Conservation (phyloP, 352 stramenopile genomes). For the Globisporangium ultimum region DNA sequence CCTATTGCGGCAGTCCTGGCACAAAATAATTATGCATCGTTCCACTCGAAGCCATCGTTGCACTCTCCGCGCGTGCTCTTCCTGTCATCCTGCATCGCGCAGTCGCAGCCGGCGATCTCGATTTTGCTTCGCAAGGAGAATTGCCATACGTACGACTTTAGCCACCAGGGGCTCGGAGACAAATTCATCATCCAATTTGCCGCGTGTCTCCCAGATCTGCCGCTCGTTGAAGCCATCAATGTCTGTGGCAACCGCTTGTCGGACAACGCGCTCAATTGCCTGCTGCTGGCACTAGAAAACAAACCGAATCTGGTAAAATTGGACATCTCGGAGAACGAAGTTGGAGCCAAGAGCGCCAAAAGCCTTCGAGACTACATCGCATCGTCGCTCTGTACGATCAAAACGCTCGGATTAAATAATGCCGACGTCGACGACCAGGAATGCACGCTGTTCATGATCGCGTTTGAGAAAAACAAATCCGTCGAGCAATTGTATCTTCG, state of each 20-base stretch:
- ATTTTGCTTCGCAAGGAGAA: slow-evolving; percentile 48
- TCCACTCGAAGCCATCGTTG: slow-evolving; percentile 18
- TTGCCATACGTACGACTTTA: slow-evolving; percentile 46
- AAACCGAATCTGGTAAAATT: slow-evolving; percentile 60
- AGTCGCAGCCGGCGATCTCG: slow-evolving; percentile 36
- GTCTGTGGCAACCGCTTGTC: slow-evolving; percentile 56
- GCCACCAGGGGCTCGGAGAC: slow-evolving; percentile 60
- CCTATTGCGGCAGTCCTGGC: not conserved
- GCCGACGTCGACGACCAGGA: slow-evolving; percentile 63
- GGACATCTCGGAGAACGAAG: slow-evolving; percentile 61
- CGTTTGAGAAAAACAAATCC: slow-evolving; percentile 73
- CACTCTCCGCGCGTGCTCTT: slow-evolving; percentile 52
- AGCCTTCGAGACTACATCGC: slow-evolving; percentile 58
- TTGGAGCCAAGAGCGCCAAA: slow-evolving; percentile 37
- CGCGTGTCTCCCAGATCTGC: slow-evolving; percentile 51
- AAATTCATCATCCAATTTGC: slow-evolving; percentile 61
- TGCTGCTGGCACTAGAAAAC: slow-evolving; percentile 61
- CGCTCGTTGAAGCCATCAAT: slow-evolving; percentile 66
- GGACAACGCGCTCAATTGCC: slow-evolving; percentile 40
- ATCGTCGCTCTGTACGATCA: slow-evolving; percentile 59
- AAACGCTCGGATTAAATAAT: slow-evolving; percentile 46
- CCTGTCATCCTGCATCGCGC: slow-evolving; percentile 42
- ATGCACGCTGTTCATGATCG: slow-evolving; percentile 62
- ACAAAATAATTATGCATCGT: not conserved
- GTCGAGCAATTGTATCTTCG: slow-evolving; percentile 57